Base-by-base conservation (phyloP, 2,329 filamentous ascomycete species). In the Fusarium floridanum region DNA sequence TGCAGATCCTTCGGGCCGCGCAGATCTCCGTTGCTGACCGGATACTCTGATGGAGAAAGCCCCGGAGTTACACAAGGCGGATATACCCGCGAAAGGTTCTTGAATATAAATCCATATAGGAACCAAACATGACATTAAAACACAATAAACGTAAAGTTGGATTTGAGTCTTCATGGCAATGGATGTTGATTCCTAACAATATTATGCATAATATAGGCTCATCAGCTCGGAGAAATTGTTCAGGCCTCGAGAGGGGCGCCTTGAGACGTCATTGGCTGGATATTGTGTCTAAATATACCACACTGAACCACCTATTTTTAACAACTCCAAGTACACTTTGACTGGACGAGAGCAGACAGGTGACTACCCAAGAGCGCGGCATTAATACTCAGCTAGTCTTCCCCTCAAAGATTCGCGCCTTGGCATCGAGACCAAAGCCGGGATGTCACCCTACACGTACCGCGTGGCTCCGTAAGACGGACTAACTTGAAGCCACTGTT, bases 401-500 rank as follows among this genome's bases (percentile, higher is more conserved):
- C 48, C 24, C 48, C 48, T 53, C 48, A 53, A 14, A 53, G 24
- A 53, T 53, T 53, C 12, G 24, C 48, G 48, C 27, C 48, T 53
- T 53, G 48, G 48, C 48, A 53, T 53, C 56, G 12, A 60, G 36
- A 37, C 56, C 20, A 41, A 59, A 36, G 34, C 56, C 56, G 34
- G 56, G 29, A 60, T 60, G n/a, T 39, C 16, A 60, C 56, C n/a
- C 56, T 41, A 10, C 56, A 29, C 8, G 5, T 12, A 22, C 10
- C n/a, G 36, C 56, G 5, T 60, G 36, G 29, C 32, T 60, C 56
- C 17, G 56, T 60, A 60, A 60, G 56, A 60, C 56, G 56, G 56
- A 17, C 36, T 14, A 60, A 60, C 36, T 60, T 60, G 12, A n/a
- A 60, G 56, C 56, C 56, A 60, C 14, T n/a, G n/a, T 12, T 7